Percentiles rank a stretch among this genome's conserved stretches.
Conservation (phyloP, 257 asterid genomes). For the Rehmannia glutinosa region DNA sequence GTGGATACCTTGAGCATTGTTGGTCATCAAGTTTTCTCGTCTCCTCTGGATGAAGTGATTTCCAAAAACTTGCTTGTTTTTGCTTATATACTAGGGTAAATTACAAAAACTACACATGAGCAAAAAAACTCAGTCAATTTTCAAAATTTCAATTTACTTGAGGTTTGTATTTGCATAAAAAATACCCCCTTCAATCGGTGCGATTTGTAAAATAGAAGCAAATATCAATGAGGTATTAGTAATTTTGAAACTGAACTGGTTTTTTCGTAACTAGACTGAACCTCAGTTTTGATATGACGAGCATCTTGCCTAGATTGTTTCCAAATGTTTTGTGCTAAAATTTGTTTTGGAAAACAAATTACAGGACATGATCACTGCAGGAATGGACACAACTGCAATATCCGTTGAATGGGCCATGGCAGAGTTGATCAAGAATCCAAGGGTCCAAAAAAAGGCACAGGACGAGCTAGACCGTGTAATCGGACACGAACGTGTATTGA, state of each 20-base stretch:
- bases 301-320: neutral
- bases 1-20: neutral
- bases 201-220: no score
- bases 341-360: neutral
- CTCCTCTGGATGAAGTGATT: neutral
- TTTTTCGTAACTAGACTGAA: no score
- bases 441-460: slow-evolving; percentile 63
- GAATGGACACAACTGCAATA: slow-evolving; percentile 71
- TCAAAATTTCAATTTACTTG: no score
- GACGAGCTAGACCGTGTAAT: slow-evolving; percentile 65
- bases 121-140: no score
- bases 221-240: no score
- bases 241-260: no score
- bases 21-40: neutral
- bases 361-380: slow-evolving; percentile 81
- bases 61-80: neutral
- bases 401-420: slow-evolving; percentile 92
- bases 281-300: neutral
- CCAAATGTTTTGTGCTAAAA: neutral
- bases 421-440: slow-evolving; percentile 67
- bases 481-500: slow-evolving; percentile 44
- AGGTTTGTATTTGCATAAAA: no score
- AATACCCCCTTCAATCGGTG: no score
- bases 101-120: no score
- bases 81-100: no score